Conservation (phyloP, 176 grass and related monocot genomes). For the Avena insularis region DNA sequence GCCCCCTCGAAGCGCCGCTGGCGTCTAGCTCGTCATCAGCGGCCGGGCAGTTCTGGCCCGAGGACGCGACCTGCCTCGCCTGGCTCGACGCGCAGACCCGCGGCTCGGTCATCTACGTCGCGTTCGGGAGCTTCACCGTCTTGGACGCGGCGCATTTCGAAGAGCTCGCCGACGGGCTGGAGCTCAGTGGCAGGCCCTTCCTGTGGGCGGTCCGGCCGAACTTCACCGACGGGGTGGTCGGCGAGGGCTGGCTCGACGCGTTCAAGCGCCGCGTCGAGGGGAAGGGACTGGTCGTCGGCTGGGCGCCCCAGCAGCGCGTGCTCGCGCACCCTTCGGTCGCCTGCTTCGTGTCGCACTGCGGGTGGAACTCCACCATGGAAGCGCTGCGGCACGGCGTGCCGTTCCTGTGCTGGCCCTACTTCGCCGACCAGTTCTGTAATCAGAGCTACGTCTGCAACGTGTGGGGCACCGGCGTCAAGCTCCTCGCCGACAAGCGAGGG, state of each 20-base stretch:
- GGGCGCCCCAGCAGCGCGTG: slow-evolving; percentile 61
- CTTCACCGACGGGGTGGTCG: slow-evolving; percentile 20
- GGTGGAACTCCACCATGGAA: slow-evolving; percentile 68
- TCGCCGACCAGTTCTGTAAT: slow-evolving; percentile 59
- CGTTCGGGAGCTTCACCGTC: slow-evolving; percentile 66
- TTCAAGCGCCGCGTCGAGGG: slow-evolving; percentile 26
- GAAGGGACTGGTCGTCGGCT: slow-evolving; percentile 49
- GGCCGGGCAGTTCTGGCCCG: slow-evolving; percentile 45
- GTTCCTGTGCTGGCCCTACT: slow-evolving; percentile 74
- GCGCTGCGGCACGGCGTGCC: slow-evolving; percentile 48
- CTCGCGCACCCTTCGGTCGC: slow-evolving; percentile 51
- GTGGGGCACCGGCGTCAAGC: slow-evolving; percentile 57
- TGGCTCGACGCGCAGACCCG: slow-evolving; percentile 64
- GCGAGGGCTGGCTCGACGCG: slow-evolving; percentile 42
- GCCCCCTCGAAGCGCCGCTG: slow-evolving; percentile 26
- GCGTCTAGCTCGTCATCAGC: background rate
- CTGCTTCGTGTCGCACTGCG: slow-evolving; percentile 60
- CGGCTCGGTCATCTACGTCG: slow-evolving; percentile 63
- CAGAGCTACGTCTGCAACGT: slow-evolving; percentile 67
- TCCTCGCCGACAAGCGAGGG: slow-evolving; percentile 27
- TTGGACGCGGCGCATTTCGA: slow-evolving; percentile 44
- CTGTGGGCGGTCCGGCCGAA: slow-evolving; percentile 65
- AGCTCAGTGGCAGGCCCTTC: slow-evolving; percentile 46
- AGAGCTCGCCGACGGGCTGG: slow-evolving; percentile 62
- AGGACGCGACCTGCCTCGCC: slow-evolving; percentile 44